A percentile compares a stretch with the other conserved stretches of the same genome.
Conservation (phyloP, 805 yeast genomes). For the Torulaspora delbrueckii region DNA sequence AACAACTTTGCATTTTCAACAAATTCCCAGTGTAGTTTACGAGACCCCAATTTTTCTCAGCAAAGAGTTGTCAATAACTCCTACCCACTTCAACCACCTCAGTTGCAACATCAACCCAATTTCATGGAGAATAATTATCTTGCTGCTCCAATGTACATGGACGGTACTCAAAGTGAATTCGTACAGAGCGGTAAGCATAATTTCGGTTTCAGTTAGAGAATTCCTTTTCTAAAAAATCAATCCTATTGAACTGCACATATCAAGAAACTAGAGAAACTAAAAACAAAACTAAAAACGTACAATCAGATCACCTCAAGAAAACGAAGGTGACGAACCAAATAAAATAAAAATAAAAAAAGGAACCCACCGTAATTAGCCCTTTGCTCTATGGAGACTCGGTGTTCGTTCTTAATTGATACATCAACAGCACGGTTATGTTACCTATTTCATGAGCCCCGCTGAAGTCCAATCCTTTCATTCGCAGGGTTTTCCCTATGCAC, state of each 20-base stretch:
- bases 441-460: neutral
- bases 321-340: neutral
- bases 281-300: neutral
- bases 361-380: no score
- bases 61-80: constrained; percentile 24
- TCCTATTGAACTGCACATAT: constrained; percentile 7
- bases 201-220: constrained; percentile 9
- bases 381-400: no score
- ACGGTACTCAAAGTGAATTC: constrained; percentile 7
- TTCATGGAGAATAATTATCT: constrained; percentile 10
- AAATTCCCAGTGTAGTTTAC: constrained; percentile 12
- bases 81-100: constrained; percentile 15
- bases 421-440: no score
- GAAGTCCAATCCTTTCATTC: neutral
- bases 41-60: constrained; percentile 15
- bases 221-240: neutral
- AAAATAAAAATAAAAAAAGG: no score
- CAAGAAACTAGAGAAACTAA: constrained; percentile 3
- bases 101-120: constrained; percentile 10
- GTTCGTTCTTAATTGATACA: no score
- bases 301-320: neutral
- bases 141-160: constrained; percentile 13
- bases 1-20: constrained; percentile 16
- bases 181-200: constrained; percentile 7
- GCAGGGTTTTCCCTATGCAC: no score